A percentile compares a stretch with the other conserved stretches of the same genome.
Conservation (phyloP, 1,139 yeast species). For the Nematodospora anomalae region DNA sequence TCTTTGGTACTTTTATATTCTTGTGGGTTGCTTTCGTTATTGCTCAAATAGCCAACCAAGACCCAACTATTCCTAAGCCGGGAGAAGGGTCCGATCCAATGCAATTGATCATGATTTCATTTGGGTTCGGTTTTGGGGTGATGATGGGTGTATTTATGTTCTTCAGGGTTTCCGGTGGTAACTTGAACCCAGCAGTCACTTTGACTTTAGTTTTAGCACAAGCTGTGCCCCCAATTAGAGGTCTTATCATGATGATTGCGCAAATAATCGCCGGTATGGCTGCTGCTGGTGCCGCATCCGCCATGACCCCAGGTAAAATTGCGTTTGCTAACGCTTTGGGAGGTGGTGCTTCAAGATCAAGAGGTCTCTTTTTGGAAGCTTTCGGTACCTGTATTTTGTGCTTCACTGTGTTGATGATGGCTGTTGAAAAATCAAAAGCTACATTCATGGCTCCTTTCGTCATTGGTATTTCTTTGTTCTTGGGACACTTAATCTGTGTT, state of each 20-base stretch:
- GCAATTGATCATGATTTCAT: slow-evolving; percentile 71
- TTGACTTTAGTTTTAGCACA: slow-evolving; percentile 67
- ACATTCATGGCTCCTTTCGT: slow-evolving; percentile 80
- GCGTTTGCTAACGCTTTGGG: slow-evolving; percentile 73
- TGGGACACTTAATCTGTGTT: slow-evolving; percentile 80
- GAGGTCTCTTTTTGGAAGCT: slow-evolving; percentile 82
- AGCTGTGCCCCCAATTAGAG: slow-evolving; percentile 75
- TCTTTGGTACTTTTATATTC: slow-evolving; percentile 83
- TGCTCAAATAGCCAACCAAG: slow-evolving; percentile 83
- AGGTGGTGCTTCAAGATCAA: slow-evolving; percentile 66
- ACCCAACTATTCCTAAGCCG: slow-evolving; percentile 39
- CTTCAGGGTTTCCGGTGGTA: slow-evolving; percentile 85
- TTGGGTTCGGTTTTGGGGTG: slow-evolving; percentile 87
- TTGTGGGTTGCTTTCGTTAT: slow-evolving; percentile 80
- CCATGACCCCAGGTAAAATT: slow-evolving; percentile 82
- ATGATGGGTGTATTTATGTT: slow-evolving; percentile 74
- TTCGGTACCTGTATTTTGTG: slow-evolving; percentile 76
- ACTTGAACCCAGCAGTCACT: slow-evolving; percentile 88
- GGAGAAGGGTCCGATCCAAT: slow-evolving; percentile 59
- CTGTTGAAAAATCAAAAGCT: slow-evolving; percentile 78
- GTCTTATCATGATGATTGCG: slow-evolving; percentile 59
- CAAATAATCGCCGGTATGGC: slow-evolving; percentile 88
- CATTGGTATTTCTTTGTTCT: slow-evolving; percentile 79
- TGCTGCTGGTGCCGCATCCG: slow-evolving; percentile 88
- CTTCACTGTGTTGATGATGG: slow-evolving; percentile 76